phyloP scores from a whole-genome alignment of 1,284 basidiomycete species.

The Omphalotus olearius region DNA sequence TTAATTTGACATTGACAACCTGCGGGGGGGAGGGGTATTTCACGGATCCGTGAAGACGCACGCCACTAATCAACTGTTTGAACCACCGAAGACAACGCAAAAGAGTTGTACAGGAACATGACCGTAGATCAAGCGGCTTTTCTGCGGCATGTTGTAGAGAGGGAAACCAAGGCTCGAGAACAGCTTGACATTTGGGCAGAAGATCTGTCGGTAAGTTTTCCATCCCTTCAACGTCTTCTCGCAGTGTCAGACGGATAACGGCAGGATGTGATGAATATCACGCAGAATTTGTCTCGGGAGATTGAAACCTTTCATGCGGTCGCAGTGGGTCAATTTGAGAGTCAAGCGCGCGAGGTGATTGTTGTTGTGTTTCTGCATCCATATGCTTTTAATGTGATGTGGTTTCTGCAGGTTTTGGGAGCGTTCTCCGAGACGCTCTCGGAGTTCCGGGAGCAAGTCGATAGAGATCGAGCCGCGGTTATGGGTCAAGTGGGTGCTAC shows the following conservation, averaged over 20 bases:
- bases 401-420: background rate
- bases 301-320: background rate
- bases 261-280: background rate
- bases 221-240: background rate
- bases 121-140: conserved; percentile 54
- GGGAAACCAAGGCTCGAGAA: conserved; percentile 33
- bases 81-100: conserved; percentile 49
- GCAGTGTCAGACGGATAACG: too few species aligned
- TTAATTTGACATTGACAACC: conserved; percentile 5
- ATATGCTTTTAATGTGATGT: background rate
- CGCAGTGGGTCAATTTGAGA: background rate
- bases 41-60: too few species aligned
- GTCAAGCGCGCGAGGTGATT: background rate
- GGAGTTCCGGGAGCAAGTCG: conserved; percentile 1
- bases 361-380: background rate
- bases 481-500: background rate
- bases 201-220: conserved; percentile 5
- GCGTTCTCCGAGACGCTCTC: background rate
- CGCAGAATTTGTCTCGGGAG: background rate
- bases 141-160: conserved; percentile 40
- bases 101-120: conserved; percentile 61
- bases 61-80: conserved; percentile 2
- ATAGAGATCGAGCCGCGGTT: background rate
- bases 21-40: too few species aligned
- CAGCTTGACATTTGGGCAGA: conserved; percentile 7